phyloP scores from a whole-genome alignment of 1,139 yeast species.

The Geotrichum citri-aurantii region DNA sequence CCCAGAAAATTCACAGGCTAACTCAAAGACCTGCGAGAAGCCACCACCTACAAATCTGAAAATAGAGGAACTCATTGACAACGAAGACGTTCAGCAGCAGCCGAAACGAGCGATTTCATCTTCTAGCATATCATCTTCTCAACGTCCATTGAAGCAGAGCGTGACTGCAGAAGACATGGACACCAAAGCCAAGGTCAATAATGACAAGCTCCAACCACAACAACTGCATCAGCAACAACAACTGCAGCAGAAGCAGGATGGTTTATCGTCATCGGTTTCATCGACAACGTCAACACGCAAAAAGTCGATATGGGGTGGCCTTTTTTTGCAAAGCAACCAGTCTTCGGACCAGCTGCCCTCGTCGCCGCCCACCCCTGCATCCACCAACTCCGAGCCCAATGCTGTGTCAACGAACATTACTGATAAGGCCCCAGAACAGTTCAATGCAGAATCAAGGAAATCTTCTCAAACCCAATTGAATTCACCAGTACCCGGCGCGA shows the following conservation, averaged over 20 bases:
- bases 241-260: background rate
- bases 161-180: background rate
- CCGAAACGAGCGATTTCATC: constrained; percentile 2
- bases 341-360: background rate
- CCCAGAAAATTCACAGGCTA: background rate
- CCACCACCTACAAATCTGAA: background rate
- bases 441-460: background rate
- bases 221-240: background rate
- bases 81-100: background rate
- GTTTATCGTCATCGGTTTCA: background rate
- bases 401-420: background rate
- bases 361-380: background rate
- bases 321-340: background rate
- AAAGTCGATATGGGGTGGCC: background rate
- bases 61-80: background rate
- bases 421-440: background rate
- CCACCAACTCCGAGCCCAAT: background rate
- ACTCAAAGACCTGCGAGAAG: background rate
- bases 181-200: background rate
- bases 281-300: background rate
- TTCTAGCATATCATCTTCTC: constrained; percentile 1
- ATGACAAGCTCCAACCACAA: background rate
- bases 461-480: background rate
- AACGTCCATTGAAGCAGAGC: background rate
- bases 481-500: background rate